phyloP scores from a whole-genome alignment of 202 grass and related monocot species.

The Alloteropsis angusta region DNA sequence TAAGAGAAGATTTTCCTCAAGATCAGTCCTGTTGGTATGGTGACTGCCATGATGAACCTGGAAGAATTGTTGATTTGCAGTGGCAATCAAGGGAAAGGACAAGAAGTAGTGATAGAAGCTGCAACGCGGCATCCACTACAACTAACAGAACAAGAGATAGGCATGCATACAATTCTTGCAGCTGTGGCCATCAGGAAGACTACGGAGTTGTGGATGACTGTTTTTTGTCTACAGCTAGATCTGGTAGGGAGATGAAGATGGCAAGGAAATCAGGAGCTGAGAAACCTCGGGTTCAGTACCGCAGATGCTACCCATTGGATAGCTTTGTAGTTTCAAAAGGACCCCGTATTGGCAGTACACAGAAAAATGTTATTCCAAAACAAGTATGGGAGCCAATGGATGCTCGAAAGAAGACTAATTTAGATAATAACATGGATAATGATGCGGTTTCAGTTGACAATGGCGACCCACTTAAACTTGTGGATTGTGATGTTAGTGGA shows the following conservation, averaged over 20 bases:
- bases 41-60: slow-evolving; percentile 27
- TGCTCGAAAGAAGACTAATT: slow-evolving; percentile 53
- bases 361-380: slow-evolving; percentile 55
- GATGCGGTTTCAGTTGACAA: slow-evolving; percentile 11
- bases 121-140: slow-evolving; percentile 26
- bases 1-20: slow-evolving; percentile 39
- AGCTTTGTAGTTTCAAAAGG: slow-evolving; percentile 27
- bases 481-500: slow-evolving; percentile 14
- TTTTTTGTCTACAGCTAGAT: slow-evolving; percentile 23
- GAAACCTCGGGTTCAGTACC: slow-evolving; percentile 45
- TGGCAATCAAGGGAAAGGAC: slow-evolving; percentile 44
- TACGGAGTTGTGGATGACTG: slow-evolving; percentile 22
- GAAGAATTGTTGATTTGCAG: slow-evolving; percentile 35
- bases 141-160: slow-evolving; percentile 55
- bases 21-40: slow-evolving; percentile 42
- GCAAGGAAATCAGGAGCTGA: slow-evolving; percentile 42
- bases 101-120: slow-evolving; percentile 41
- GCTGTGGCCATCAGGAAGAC: slow-evolving; percentile 41
- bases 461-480: slow-evolving; percentile 20
- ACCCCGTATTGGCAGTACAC: slow-evolving; percentile 33
- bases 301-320: slow-evolving; percentile 30
- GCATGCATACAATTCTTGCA: slow-evolving; percentile 51
- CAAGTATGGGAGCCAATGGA: slow-evolving; percentile 85
- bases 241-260: slow-evolving; percentile 46
- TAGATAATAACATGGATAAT: slow-evolving; percentile 25